Evolutionary conservation across 257 asterid species (phyloP).

Genomic region (Nicotiana knightiana): DNA sequence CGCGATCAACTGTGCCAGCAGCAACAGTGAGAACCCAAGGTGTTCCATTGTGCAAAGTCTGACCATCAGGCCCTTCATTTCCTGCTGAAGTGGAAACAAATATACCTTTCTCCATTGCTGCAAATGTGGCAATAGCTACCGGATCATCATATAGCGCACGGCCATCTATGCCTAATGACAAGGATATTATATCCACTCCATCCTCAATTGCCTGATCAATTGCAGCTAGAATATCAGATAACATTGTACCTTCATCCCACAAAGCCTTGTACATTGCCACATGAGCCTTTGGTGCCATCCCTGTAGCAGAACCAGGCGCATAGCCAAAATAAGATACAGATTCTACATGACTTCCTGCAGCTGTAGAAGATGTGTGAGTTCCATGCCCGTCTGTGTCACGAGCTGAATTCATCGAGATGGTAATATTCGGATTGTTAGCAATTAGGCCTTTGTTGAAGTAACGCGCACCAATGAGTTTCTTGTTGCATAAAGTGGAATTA

Average conservation of each 20-base stretch:
- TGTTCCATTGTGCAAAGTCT: conserved; percentile 45
- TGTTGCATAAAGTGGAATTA: conserved; percentile 55
- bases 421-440: conserved; percentile 44
- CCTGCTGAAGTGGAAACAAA: conserved; percentile 73
- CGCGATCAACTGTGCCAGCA: conserved; percentile 61
- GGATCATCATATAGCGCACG: conserved; percentile 41
- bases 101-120: conserved; percentile 69
- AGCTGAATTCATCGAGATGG: conserved; percentile 49
- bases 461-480: conserved; percentile 71
- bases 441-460: conserved; percentile 55
- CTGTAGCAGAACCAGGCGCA: conserved; percentile 48
- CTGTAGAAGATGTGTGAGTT: conserved; percentile 70
- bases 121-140: conserved; percentile 54
- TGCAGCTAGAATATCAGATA: conserved; percentile 60
- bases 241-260: conserved; percentile 44
- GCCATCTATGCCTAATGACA: conserved; percentile 52
- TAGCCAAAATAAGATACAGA: conserved; percentile 56
- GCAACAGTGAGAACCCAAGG: conserved; percentile 81
- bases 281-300: conserved; percentile 58
- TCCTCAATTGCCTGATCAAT: conserved; percentile 57
- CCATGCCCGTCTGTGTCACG: conserved; percentile 70
- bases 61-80: conserved; percentile 45
- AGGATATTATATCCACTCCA: conserved; percentile 54
- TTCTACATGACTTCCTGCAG: conserved; percentile 45
- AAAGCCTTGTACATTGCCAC: conserved; percentile 63